Conservation (phyloP, 352 stramenopile genomes). For the Phytophthora europaea region DNA sequence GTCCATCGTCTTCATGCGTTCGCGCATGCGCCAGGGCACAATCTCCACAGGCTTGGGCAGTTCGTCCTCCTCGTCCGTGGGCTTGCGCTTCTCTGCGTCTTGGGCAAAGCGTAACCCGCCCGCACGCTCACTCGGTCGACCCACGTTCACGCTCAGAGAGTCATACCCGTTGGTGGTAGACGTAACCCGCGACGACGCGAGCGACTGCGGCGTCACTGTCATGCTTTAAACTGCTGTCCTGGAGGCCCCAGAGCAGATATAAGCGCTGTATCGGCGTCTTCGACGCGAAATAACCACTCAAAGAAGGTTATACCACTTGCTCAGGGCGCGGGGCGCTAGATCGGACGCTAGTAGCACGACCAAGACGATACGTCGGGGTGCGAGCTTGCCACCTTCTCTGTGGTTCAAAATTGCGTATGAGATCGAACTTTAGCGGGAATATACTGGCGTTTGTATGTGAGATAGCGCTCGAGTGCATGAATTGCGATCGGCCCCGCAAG, state of each 20-base stretch:
- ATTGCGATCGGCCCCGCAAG: constrained; percentile 46
- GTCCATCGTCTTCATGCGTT: constrained; percentile 93
- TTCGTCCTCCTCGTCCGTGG: constrained; percentile 34
- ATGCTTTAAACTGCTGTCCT: constrained; percentile 19
- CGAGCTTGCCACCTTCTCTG: constrained; percentile 20
- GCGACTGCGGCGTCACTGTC: constrained; percentile 43
- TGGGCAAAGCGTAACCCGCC: constrained; percentile 77
- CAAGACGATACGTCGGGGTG: constrained; percentile 3
- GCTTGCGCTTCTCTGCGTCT: constrained; percentile 47
- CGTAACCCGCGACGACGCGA: constrained; percentile 25
- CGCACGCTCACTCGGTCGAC: constrained; percentile 31
- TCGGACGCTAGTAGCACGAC: constrained; percentile 9
- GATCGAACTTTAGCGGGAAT: constrained; percentile 20
- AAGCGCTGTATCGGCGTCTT: constrained; percentile 1
- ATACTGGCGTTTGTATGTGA: constrained; percentile 25
- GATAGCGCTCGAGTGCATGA: constrained; percentile 24
- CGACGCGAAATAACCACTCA: not conserved
- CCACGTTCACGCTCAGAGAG: constrained; percentile 14
- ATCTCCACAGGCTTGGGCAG: constrained; percentile 51
- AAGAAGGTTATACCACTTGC: constrained; percentile 1
- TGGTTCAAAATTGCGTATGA: constrained; percentile 19
- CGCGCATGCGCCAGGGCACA: constrained; percentile 87
- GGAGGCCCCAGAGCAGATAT: not conserved
- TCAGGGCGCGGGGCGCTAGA: not conserved
- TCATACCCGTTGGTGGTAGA: constrained; percentile 22